phyloP scores from a whole-genome alignment of 352 stramenopile genomes.

The Phytophthora fragariae region DNA sequence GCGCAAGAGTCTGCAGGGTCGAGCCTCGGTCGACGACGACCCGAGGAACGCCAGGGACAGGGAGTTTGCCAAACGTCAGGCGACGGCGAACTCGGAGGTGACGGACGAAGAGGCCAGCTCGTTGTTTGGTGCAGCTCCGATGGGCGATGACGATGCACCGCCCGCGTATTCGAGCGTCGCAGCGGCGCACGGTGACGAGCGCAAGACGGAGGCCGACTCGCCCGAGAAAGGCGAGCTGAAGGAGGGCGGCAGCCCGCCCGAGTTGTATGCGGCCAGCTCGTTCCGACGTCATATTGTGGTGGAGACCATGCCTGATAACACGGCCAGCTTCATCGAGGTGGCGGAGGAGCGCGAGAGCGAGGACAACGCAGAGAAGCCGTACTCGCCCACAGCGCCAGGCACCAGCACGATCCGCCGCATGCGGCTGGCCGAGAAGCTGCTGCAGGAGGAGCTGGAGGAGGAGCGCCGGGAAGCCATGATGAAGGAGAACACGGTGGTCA shows the following conservation, averaged over 20 bases:
- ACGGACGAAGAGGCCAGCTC: slow-evolving; percentile 41
- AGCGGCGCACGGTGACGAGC: slow-evolving; percentile 17
- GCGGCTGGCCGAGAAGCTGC: slow-evolving; percentile 65
- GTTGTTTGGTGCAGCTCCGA: slow-evolving; percentile 33
- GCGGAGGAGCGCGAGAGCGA: slow-evolving; percentile 49
- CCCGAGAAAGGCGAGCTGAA: slow-evolving; percentile 30
- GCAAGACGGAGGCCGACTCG: slow-evolving; percentile 28
- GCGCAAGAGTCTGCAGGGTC: slow-evolving; percentile 31
- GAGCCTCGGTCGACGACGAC: slow-evolving; percentile 34
- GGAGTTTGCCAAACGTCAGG: slow-evolving; percentile 46
- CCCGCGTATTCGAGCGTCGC: slow-evolving; percentile 30
- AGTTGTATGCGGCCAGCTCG: slow-evolving; percentile 46
- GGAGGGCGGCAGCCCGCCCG: slow-evolving; percentile 35
- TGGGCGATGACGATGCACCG: slow-evolving; percentile 24
- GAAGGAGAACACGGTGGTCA: slow-evolving; percentile 59
- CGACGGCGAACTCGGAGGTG: slow-evolving; percentile 23
- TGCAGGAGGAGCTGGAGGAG: slow-evolving; percentile 69
- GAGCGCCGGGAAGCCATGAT: slow-evolving; percentile 60
- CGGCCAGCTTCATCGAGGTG: slow-evolving; percentile 73
- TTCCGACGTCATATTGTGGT: slow-evolving; percentile 77
- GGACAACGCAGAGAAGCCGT: slow-evolving; percentile 56
- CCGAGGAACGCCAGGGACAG: slow-evolving; percentile 32
- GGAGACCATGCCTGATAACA: slow-evolving; percentile 61
- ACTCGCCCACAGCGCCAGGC: slow-evolving; percentile 69
- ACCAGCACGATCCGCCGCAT: slow-evolving; percentile 72